phyloP scores from a whole-genome alignment of 164 flowering plant species.

The Aristolochia californica region DNA sequence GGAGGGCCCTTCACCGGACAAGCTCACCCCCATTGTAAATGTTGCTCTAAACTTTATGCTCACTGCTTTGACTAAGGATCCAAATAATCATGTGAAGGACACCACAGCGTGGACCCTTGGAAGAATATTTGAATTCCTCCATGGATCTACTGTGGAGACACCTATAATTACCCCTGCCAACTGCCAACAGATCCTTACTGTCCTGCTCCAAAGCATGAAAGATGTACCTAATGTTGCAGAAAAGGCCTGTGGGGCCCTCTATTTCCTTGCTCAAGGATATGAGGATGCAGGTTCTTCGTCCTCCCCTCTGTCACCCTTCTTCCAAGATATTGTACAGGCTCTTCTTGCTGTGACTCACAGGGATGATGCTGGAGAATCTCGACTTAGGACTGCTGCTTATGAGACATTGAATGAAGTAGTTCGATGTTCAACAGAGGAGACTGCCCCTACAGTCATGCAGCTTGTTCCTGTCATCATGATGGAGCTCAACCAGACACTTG shows the following conservation, averaged over 20 bases:
- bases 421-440: constrained; percentile 53
- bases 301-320: constrained; percentile 39
- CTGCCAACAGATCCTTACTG: constrained; percentile 40
- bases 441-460: constrained; percentile 39
- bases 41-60: constrained; percentile 51
- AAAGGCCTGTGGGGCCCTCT: constrained; percentile 59
- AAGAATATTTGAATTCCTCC: constrained; percentile 53
- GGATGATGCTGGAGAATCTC: constrained; percentile 58
- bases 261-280: constrained; percentile 60
- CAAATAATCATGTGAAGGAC: constrained; percentile 57
- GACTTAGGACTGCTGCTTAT: constrained; percentile 49
- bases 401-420: constrained; percentile 58
- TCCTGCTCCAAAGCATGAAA: constrained; percentile 51
- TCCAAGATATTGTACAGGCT: constrained; percentile 52
- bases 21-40: constrained; percentile 39
- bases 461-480: constrained; percentile 42
- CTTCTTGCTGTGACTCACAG: constrained; percentile 42
- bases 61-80: constrained; percentile 39
- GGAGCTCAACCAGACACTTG: constrained; percentile 51
- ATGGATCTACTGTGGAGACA: constrained; percentile 40
- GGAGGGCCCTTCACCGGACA: constrained; percentile 55
- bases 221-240: constrained; percentile 63
- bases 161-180: constrained; percentile 42
- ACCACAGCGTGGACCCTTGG: constrained; percentile 66
- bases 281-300: constrained; percentile 30